Evolutionary conservation across 2,329 filamentous ascomycete species (phyloP).

Genomic region (Nigrospora oryzae): DNA sequence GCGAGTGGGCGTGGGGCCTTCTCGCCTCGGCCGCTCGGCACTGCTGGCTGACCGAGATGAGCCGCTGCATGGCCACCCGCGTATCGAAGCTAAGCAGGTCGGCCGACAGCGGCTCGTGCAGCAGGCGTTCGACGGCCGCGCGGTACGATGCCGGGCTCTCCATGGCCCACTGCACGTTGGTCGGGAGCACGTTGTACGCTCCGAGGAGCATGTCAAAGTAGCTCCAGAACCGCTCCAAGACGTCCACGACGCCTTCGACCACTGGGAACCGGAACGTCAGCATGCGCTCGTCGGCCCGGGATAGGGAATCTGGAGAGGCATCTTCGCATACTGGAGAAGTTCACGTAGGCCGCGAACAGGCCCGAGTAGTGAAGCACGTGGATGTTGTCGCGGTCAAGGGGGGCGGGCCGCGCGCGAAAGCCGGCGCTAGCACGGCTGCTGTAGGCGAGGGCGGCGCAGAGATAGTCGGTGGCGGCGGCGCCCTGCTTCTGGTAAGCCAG

Average conservation of each 20-base stretch:
- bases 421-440: background rate
- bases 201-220: background rate
- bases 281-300: too few species aligned
- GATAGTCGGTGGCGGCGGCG: background rate
- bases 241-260: too few species aligned
- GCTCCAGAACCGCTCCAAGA: background rate
- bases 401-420: background rate
- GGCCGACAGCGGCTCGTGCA: background rate
- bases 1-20: background rate
- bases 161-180: background rate
- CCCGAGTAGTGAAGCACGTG: background rate
- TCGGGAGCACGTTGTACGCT: background rate
- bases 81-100: background rate
- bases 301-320: too few species aligned
- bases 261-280: too few species aligned
- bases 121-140: background rate
- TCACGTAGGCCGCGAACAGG: background rate
- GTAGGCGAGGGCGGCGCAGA: background rate
- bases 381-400: background rate
- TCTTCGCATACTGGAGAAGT: background rate
- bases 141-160: background rate
- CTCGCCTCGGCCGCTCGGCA: too few species aligned
- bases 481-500: background rate
- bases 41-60: background rate
- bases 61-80: background rate